These are phyloP conservation scores for Leishmania amazonensis DNA, from an alignment of 208 protist species.

Conservation along the genomic window DNA sequence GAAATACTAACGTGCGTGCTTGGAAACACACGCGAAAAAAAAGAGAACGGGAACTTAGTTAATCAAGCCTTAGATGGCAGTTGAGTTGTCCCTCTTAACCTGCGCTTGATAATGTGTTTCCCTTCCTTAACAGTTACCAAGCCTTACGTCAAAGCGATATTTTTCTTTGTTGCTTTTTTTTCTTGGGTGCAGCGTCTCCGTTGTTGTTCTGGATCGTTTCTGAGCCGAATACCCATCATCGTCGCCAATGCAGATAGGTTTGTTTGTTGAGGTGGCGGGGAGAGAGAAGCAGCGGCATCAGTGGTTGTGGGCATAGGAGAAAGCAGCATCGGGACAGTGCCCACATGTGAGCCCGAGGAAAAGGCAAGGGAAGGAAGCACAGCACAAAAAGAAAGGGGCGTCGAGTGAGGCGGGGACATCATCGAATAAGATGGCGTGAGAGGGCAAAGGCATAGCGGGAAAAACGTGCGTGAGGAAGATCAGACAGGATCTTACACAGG, in stretches of 20 bases:
- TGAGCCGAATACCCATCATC: not conserved
- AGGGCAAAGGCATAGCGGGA: not conserved
- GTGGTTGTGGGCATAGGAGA: not conserved
- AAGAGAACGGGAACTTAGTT: conserved; percentile 4
- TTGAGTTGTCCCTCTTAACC: not conserved
- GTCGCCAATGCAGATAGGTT: not conserved
- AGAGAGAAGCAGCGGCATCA: not conserved
- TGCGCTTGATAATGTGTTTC: not conserved
- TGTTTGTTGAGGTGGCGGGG: not conserved
- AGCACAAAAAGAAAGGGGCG: not conserved
- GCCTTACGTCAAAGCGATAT: not conserved
- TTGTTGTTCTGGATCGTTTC: not conserved
- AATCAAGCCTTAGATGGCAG: conserved; percentile 1
- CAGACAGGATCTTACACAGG: not conserved
- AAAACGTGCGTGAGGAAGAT: not conserved
- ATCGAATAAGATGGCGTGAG: conserved; percentile 11
- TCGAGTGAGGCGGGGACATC: not conserved
- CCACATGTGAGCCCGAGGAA: not conserved
- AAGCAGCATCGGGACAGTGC: not conserved
- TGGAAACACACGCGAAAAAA: not conserved
- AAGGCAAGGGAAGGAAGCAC: not conserved
- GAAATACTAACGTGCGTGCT: not conserved
- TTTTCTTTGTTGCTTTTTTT: not conserved
- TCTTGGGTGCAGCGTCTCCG: not conserved
- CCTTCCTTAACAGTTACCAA: not conserved